These are phyloP conservation scores for Salix viminalis DNA, from an alignment of 345 rosid species.

Conservation along the genomic window DNA sequence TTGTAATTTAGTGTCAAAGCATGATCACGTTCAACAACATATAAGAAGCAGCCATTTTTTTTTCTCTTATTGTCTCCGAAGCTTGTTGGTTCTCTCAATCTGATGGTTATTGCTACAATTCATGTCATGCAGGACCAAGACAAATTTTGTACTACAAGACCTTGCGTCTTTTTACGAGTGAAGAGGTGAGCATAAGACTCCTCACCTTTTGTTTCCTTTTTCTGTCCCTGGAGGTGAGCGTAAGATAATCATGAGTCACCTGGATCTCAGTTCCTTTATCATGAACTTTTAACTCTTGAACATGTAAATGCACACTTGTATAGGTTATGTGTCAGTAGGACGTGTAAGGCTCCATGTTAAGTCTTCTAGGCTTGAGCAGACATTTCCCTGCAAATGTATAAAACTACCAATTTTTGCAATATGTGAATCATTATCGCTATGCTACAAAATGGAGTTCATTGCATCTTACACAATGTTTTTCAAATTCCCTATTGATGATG, in stretches of 20 bases:
- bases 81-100: not conserved
- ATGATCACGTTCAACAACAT: not conserved
- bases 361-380: not conserved
- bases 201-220: not conserved
- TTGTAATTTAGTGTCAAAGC: not conserved
- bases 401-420: not conserved
- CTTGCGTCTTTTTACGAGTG: slow-evolving; percentile 53
- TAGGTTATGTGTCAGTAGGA: not conserved
- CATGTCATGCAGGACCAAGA: slow-evolving; percentile 62
- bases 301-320: not conserved
- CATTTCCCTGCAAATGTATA: not conserved
- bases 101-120: not conserved
- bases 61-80: not conserved
- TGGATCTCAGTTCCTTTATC: not conserved
- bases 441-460: not conserved
- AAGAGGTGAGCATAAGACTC: slow-evolving; percentile 52
- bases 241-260: not conserved
- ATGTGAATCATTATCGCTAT: not conserved
- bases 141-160: slow-evolving; percentile 64
- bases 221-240: not conserved
- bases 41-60: not conserved
- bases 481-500: not conserved
- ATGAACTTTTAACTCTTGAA: not conserved
- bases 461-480: not conserved
- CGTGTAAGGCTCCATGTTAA: not conserved